Evolutionary conservation across 2,329 filamentous ascomycete genomes (phyloP), one percentile per base, ranked within the genome.

Genomic region (Neopestalotiopsis clavispora): DNA sequence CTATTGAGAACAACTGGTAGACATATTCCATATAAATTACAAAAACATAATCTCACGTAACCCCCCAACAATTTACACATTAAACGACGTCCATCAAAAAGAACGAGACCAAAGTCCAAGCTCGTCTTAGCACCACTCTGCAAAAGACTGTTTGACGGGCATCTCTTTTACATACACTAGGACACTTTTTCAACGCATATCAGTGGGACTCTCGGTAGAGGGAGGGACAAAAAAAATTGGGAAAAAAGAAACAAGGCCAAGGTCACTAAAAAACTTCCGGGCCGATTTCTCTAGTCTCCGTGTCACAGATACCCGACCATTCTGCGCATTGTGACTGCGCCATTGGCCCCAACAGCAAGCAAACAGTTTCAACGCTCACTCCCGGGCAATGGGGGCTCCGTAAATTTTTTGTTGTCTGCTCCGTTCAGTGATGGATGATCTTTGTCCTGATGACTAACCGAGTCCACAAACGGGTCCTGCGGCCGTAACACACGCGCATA

Each of bases 221-320:
- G 23, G 23, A 28, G 23, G 34, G 6, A 7, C 34, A 38, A 38
- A 10, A 38, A 38, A 38, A 38, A 17, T 17, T 7, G 20, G 7
- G 17, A 52, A 9, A 23, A 52, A 52, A 52, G 17, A 52, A 20
- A 59, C 6, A 28, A 10, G 23, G n/a, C 28, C 57, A 59, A 28
- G 23, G 30, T 17, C 23, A 23, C 57, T 59, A 30, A 34, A 30
- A 12, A 12, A 5, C 14, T 59, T 59, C 57, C 57, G 57, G 57
- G 57, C 57, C 57, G 57, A 59, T 34, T 59, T 34, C 57, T 30
- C 30, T 59, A 59, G 57, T 23, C 23, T 30, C 57, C 57, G 57
- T 59, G 57, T 59, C 57, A 59, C 57, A 59, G 57, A 34, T 59
- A 14, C 57, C 45, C 45, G 45, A 52, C 45, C 45, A 52, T 28